A percentile compares a stretch with the other conserved stretches of the same genome.
These are phyloP conservation scores for Emmonsiellopsis sp. DNA, from an alignment of 2,329 filamentous ascomycete genomes.

Conservation along the genomic window DNA sequence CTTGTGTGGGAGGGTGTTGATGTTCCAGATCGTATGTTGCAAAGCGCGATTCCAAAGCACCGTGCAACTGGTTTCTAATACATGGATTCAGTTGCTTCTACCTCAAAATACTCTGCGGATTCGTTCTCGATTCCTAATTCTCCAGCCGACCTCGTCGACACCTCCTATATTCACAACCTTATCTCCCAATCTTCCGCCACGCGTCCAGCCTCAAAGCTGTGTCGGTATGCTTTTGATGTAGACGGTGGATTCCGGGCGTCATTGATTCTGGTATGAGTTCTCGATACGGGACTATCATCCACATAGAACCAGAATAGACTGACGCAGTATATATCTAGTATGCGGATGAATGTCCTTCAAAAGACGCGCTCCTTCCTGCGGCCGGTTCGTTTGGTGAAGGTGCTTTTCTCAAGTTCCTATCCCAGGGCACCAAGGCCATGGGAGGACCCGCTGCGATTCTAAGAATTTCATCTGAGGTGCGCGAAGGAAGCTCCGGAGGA, in stretches of 20 bases:
- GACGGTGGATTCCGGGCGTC: neutral
- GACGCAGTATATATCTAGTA: neutral
- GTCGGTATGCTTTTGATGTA: neutral
- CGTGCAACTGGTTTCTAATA: neutral
- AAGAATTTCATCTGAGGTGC: conserved; percentile 27
- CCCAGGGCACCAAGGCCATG: conserved; percentile 7
- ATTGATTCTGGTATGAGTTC: neutral
- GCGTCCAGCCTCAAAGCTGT: neutral
- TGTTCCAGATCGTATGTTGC: conserved; percentile 45
- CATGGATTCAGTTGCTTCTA: neutral
- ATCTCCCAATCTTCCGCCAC: neutral
- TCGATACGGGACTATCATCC: neutral
- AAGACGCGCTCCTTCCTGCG: conserved; percentile 18
- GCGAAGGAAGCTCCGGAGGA: conserved; percentile 10
- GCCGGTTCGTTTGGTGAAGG: neutral
- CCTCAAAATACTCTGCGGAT: conserved; percentile 1
- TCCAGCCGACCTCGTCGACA: neutral
- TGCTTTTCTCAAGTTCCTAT: neutral
- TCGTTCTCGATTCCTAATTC: neutral
- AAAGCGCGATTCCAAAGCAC: neutral
- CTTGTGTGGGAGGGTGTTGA: conserved; percentile 48
- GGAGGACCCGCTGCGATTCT: conserved; percentile 12
- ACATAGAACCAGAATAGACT: neutral
- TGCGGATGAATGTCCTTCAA: conserved; percentile 12
- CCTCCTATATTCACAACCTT: neutral